These are phyloP conservation scores for Blastobotrys capitulatus DNA, from an alignment of 1,139 yeast species.

Conservation along the genomic window DNA sequence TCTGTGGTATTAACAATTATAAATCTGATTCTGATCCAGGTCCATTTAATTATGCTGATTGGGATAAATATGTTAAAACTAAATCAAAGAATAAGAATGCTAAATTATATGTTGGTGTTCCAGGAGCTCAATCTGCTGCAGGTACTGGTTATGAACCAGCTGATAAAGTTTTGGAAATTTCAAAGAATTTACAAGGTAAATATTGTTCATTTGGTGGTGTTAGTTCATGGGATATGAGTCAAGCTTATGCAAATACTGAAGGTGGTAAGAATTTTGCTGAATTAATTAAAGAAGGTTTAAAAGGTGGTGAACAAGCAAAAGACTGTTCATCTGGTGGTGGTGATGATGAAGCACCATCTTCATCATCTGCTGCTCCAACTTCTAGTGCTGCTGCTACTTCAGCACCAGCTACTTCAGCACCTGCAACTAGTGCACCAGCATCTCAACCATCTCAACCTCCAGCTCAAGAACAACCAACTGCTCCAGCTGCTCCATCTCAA, in stretches of 20 bases:
- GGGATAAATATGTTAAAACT: constrained; percentile 75
- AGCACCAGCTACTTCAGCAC: constrained; percentile 16
- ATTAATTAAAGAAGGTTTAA: constrained; percentile 36
- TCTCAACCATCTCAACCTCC: background rate
- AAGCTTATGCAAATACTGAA: constrained; percentile 49
- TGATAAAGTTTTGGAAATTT: constrained; percentile 17
- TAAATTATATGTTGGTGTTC: constrained; percentile 62
- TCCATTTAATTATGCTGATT: constrained; percentile 78
- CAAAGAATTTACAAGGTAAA: constrained; percentile 30
- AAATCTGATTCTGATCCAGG: constrained; percentile 30
- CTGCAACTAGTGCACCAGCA: background rate
- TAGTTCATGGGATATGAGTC: constrained; percentile 89
- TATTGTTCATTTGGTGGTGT: constrained; percentile 68
- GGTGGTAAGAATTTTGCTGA: constrained; percentile 39
- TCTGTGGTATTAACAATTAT: constrained; percentile 52
- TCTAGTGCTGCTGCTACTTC: constrained; percentile 12
- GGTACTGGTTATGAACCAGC: constrained; percentile 56
- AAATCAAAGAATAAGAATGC: constrained; percentile 58
- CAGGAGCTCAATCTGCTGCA: constrained; percentile 63
- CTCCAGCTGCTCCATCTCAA: background rate
- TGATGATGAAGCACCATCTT: background rate
- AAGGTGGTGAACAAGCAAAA: constrained; percentile 40
- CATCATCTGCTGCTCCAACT: constrained; percentile 13
- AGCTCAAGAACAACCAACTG: background rate
- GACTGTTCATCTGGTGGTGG: constrained; percentile 21